Evolutionary conservation across 2,329 filamentous ascomycete genomes (phyloP), one percentile per base, ranked within the genome.

Genomic region (Colletotrichum sp.): DNA sequence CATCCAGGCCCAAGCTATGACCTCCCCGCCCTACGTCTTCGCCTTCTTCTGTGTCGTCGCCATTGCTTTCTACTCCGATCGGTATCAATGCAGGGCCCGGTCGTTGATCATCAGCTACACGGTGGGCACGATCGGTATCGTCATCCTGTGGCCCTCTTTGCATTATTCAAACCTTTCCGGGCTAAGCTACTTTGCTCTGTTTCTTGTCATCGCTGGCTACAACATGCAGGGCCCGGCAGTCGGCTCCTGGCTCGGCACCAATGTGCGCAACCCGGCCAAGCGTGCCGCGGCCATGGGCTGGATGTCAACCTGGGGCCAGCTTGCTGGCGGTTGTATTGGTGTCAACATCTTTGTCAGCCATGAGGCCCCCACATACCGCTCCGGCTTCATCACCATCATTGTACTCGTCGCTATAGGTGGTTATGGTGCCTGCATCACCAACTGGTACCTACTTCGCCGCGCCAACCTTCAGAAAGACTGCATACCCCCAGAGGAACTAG

Each of bases 201-300:
- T 70, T 5, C n/a, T 70, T 26, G 68, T 49, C 55, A 49, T 49
- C 32, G 68, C 68, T 21, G 68, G 68, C 15, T 70, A 70, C 30
- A 70, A 49, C 55, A 49, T 49, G 57, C 68, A 76, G 59, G 76
- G 63, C 10, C 76, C 76, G 18, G 70, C 70, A 49, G 76, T 78
- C 10, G 76, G 76, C 26, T 34, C 68, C 15, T 70, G 68, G 55
- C 28, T 49, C 55, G 28, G 28, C 55, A 70, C 28, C 32, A 70
- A 70, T 28, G 36, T 70, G n/a, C 68, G 28, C 30, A 70, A 70
- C 21, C 68, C 68, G 18, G 36, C 68, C n/a, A 70, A 70, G 68
- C 68, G 68, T 16, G 68, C 68, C 21, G 68, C 68, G 9, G 28
- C 68, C 16, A 70, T 70, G 32, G 68, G 68, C 21, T 63, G 28